Evolutionary conservation across 2,329 filamentous ascomycete species (phyloP).

Genomic region (Neofusicoccum umdonicola): DNA sequence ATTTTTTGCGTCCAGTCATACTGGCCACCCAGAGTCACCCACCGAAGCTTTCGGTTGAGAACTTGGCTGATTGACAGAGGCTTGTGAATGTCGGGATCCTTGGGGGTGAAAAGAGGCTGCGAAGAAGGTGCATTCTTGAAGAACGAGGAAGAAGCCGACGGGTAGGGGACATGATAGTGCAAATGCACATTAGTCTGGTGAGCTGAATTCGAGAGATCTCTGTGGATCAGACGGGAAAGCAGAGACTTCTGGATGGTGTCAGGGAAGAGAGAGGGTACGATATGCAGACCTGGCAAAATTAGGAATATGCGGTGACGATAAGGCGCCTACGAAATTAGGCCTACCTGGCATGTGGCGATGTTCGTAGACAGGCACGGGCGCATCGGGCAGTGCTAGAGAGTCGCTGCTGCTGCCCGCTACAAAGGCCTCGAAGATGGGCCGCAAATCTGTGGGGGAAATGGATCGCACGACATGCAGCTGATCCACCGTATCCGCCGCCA

Average conservation of each 20-base stretch:
- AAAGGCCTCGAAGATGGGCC: neutral
- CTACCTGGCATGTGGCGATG: slow-evolving; percentile 68
- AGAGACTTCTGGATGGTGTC: slow-evolving; percentile 65
- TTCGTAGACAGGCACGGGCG: slow-evolving; percentile 51
- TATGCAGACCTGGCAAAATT: slow-evolving; percentile 63
- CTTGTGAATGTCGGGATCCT: slow-evolving; percentile 71
- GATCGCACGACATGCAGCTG: slow-evolving; percentile 28
- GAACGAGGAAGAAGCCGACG: slow-evolving; percentile 43
- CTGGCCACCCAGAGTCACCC: slow-evolving; percentile 91
- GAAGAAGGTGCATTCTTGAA: slow-evolving; percentile 41
- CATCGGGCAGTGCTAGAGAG: neutral
- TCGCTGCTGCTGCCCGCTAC: slow-evolving; percentile 22
- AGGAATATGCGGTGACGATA: neutral
- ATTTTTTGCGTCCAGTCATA: slow-evolving; percentile 91
- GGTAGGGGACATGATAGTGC: slow-evolving; percentile 71
- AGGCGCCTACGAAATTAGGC: neutral
- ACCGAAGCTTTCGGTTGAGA: slow-evolving; percentile 78
- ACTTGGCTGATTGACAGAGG: slow-evolving; percentile 68
- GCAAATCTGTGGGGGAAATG: neutral
- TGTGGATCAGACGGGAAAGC: slow-evolving; percentile 72
- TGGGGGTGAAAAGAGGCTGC: slow-evolving; percentile 48
- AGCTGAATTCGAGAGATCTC: slow-evolving; percentile 67
- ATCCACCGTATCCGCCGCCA: slow-evolving; percentile 36
- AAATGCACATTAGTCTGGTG: slow-evolving; percentile 91
- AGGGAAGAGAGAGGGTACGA: slow-evolving; percentile 74